Conservation (phyloP, 768 basidiomycete genomes). For the Pleurotus salmoneostramineus region DNA sequence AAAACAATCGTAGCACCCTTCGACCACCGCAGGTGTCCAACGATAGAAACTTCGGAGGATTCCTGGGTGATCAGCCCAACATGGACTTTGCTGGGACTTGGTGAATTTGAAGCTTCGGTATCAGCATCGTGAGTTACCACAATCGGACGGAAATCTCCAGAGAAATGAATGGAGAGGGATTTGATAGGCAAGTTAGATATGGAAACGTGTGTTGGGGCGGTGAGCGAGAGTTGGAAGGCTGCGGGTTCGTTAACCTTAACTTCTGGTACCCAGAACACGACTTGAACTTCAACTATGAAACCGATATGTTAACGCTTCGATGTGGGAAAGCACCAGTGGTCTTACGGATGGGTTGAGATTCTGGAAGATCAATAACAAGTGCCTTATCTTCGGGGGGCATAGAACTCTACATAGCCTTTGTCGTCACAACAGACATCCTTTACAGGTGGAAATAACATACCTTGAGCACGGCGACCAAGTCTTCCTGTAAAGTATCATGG, state of each 20-base stretch:
- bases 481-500: constrained; percentile 53
- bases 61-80: constrained; percentile 34
- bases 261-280: constrained; percentile 70
- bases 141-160: constrained; percentile 40
- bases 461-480: constrained; percentile 69
- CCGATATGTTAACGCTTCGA: constrained; percentile 8
- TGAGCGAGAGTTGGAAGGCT: constrained; percentile 73
- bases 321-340: constrained; percentile 6
- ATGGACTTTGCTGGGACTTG: constrained; percentile 37
- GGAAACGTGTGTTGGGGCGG: constrained; percentile 42
- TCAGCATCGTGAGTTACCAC: constrained; percentile 40
- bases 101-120: constrained; percentile 3
- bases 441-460: constrained; percentile 30
- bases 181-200: constrained; percentile 61
- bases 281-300: constrained; percentile 53
- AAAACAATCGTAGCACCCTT: constrained; percentile 53
- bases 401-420: constrained; percentile 49
- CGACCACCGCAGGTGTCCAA: constrained; percentile 55
- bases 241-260: constrained; percentile 56
- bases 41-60: constrained; percentile 16
- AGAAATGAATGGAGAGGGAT: constrained; percentile 58
- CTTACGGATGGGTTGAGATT: constrained; percentile 63
- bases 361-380: constrained; percentile 58
- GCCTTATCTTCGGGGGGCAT: constrained; percentile 58
- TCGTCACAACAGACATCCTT: not conserved